phyloP scores from a whole-genome alignment of 1,284 basidiomycete species.

The Apiotrichum domesticum region DNA sequence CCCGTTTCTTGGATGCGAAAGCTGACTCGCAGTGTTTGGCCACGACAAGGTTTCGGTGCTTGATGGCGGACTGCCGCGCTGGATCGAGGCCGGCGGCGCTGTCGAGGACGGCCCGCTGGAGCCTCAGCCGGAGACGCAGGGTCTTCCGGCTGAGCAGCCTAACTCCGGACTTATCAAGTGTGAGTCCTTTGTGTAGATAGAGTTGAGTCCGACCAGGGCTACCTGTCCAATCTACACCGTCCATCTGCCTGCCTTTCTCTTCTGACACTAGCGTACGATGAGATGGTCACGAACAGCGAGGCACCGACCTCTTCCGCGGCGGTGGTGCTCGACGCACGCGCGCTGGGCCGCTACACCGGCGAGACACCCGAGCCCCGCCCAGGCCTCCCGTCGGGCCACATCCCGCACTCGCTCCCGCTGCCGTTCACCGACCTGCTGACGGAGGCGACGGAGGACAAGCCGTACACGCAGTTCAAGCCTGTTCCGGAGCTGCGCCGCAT shows the following conservation, averaged over 20 bases:
- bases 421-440: conserved; percentile 73
- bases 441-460: conserved; percentile 39
- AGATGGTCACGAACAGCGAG: conserved; percentile 67
- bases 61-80: conserved; percentile 80
- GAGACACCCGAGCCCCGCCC: conserved; percentile 82
- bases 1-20: too few species aligned
- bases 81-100: conserved; percentile 65
- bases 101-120: conserved; percentile 51
- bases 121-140: neutral
- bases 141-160: conserved; percentile 29
- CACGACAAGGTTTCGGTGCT: conserved; percentile 78
- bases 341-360: conserved; percentile 72
- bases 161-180: neutral
- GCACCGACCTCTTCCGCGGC: conserved; percentile 50
- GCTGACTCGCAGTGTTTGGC: conserved; percentile 58
- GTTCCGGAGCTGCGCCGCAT: conserved; percentile 55
- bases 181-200: neutral
- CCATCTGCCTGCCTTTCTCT: too few species aligned
- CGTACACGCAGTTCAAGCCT: conserved; percentile 55
- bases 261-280: conserved; percentile 61
- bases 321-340: conserved; percentile 78
- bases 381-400: conserved; percentile 84
- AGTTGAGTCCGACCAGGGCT: too few species aligned
- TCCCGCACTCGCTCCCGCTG: conserved; percentile 76
- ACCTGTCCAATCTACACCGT: too few species aligned